phyloP scores from a whole-genome alignment of 306 rosid species.

The Cicer judaicum region DNA sequence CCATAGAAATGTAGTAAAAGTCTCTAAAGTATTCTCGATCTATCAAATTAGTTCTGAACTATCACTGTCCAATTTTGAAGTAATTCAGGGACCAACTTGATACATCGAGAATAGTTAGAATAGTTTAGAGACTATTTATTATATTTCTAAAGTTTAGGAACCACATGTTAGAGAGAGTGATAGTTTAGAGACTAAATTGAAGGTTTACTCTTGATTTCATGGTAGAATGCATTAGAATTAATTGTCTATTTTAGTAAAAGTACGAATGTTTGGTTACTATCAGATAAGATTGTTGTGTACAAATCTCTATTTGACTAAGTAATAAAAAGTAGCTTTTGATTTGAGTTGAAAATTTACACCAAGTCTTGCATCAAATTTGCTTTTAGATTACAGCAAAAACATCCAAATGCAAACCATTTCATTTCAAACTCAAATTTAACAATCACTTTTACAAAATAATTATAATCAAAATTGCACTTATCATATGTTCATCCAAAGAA shows the following conservation, averaged over 20 bases:
- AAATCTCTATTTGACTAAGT: background rate
- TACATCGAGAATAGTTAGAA: too few species aligned
- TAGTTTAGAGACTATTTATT: too few species aligned
- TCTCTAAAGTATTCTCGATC: too few species aligned
- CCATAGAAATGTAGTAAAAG: too few species aligned
- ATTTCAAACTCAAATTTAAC: background rate
- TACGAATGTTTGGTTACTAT: too few species aligned
- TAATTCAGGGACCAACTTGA: too few species aligned
- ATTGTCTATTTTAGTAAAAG: background rate
- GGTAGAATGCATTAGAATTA: background rate
- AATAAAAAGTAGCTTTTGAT: background rate
- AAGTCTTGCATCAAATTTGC: background rate
- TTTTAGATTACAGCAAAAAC: background rate
- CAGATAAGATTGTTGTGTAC: background rate
- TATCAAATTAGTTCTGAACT: too few species aligned
- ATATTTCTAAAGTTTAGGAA: too few species aligned
- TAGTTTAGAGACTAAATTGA: too few species aligned
- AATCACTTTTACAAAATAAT: background rate
- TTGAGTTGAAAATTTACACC: background rate
- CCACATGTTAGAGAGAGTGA: too few species aligned
- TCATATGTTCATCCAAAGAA: constrained; percentile 12
- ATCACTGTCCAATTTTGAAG: too few species aligned
- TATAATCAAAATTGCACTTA: background rate
- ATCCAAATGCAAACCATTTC: background rate
- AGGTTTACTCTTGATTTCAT: too few species aligned